Base-by-base conservation (phyloP, 306 rosid genomes). In the Oemleria cerasiformis region DNA sequence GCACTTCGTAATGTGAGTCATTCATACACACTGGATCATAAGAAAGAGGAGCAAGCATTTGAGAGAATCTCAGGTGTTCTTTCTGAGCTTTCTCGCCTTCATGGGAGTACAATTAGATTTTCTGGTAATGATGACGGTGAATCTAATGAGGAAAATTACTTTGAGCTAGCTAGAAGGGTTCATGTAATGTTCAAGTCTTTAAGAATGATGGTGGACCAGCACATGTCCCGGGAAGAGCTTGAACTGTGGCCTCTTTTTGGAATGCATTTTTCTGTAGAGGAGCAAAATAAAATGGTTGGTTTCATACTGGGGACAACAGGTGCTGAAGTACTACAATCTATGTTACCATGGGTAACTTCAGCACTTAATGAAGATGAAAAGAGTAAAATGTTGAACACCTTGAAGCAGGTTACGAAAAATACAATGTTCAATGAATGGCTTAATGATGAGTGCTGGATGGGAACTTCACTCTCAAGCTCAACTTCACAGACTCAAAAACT, bases 361-460 rank as follows among this genome's bases (percentile, higher is more conserved):
- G 97, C 96, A 68, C 96, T 88, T 70, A 84, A 91, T 39, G 80
- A 85, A 82, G 96, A 86, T 63, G 96, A 91, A 80, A 89, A 83
- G 74, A 85, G 74, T 80, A 78, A 84, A 77, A 67, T 88, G 97
- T 86, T 91, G 90, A 87, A 86, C 71, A 86, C 89, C 19, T 91
- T 94, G 88, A 86, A 91, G 79, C 86, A 88, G 73, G 97, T 92
- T 49, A 77, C 97, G 19, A 88, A 84, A 80, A 91, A 88, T 69
- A 91, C 97, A 38, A 86, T 91, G 96, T 91, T 91, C 83, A 85
- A 84, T 70, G 97, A 91, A 72, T 91, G 96, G 97, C 86, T 86
- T 59, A 85, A 65, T 82, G 97, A 65, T 80, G 97, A 91, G 69
- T 82, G 92, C 80, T 79, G 84, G 86, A 91, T 81, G 76, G 97